Base-by-base conservation (phyloP, 2,329 filamentous ascomycete genomes). In the Pseudofabraea citricarpa region DNA sequence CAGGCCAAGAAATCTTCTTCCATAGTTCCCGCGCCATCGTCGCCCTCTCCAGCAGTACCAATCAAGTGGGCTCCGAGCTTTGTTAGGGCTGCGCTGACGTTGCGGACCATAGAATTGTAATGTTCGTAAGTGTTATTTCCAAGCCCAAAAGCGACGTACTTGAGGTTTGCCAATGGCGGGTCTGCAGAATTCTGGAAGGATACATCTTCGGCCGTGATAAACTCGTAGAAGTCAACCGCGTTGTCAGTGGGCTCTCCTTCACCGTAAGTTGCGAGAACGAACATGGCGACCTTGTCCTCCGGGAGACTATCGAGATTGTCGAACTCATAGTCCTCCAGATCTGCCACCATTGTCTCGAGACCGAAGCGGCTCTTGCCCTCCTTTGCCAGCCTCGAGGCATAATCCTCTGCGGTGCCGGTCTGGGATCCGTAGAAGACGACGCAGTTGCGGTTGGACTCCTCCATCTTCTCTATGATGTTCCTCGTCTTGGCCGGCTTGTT, bases 121-220 rank as follows among this genome's bases (percentile, higher is more conserved):
- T 98, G 93, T 64, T 98, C 93, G 64, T 98, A 98, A 21, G 93
- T 97, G 74, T 97, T 98, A 75, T 98, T 98, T 55, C 93, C 93
- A 29, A 98, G 81, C 60, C 93, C 93, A 59, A 98, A 98, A 45
- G 90, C 79, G 60, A 98, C 90, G 62, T 90, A 98, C 65, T 90
- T 91, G 62, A 98, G 78, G 59, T 88, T 90, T 40, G 71, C 74
- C 43, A 98, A 79, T 39, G 91, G 79, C 49, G 84, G 77, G 18
- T 91, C 85, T 36, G 67, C 69, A 56, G 82, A 79, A 60, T 90
- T 80, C 54, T 86, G 87, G 69, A 97, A 97, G 54, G 79, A 70
- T 45, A 85, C 74, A 44, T 93, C 88, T 15, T 97, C 90, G 52
- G 78, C 79, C 39, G 79, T 87, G 60, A 97, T 77, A 69, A 96